Base-by-base conservation (phyloP, 1,284 basidiomycete genomes). In the Pseudozyma hubeiensis region DNA sequence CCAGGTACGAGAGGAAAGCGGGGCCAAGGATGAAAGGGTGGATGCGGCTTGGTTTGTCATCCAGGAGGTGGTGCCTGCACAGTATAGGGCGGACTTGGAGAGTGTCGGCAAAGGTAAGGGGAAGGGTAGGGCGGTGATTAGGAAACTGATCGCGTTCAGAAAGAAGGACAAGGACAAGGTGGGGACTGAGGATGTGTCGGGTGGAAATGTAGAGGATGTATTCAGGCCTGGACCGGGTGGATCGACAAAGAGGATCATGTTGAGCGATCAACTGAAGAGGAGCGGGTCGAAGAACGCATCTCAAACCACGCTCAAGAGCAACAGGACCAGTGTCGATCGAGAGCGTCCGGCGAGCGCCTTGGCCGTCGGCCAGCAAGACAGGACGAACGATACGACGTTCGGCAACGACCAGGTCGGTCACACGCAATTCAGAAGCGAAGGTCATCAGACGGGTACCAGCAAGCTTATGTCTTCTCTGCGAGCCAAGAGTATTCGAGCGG, bases 11-110 rank as follows among this genome's bases (percentile, higher is more conserved):
- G 67, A 67, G 53, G 64, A 72, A 45, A 53, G 35, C 37, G 44
- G 57, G 29, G 50, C 51, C 11, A 57, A 56, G 34, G 67, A 75
- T 11, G 79, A 80, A 17, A 64, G 80, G 13, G 62, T 71, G 7
- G 78, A 80, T 37, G 75, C 79, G 5, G 71, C 82, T 0, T 84
- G 82, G 82, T 84, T 82, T 49, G 77, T 84, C 16, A 48, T 83
- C 3, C 71, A 81, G 49, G 82, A 84, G 45, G 50, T 78, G 30
- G 82, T 84, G n/a, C 82, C 82, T 4, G 58, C 66, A 9, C 59
- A 70, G 54, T 84, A 84, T 52, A 69, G 81, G 13, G 68, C 60
- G 5, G 79, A 81, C 35, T 58, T 84, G 8, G 80, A 80, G 17
- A 63, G 59, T 5, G 37, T 48, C 0, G 81, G 76, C 3, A 44